A percentile compares a stretch with the other conserved stretches of the same genome.
phyloP scores from a whole-genome alignment of 352 stramenopile species.

The Phytophthora multivora region DNA sequence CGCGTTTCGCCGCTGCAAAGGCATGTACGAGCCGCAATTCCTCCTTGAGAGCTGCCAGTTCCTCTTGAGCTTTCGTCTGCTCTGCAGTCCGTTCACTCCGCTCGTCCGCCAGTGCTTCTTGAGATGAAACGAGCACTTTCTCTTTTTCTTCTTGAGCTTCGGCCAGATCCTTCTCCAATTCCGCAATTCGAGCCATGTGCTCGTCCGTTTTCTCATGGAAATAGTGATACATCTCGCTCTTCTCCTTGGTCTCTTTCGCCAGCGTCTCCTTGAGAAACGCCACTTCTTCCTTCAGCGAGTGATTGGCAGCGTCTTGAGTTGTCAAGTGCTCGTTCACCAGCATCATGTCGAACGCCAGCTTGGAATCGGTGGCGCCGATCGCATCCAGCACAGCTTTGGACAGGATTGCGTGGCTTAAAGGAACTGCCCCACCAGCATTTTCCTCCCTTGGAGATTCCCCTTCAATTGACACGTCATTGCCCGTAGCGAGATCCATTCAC shows the following conservation, averaged over 20 bases:
- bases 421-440: background rate
- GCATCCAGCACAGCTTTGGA: conserved; percentile 48
- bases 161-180: conserved; percentile 48
- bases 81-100: conserved; percentile 21
- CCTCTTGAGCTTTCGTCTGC: conserved; percentile 12
- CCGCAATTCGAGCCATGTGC: conserved; percentile 66
- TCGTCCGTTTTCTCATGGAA: conserved; percentile 85
- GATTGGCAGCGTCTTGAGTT: conserved; percentile 39
- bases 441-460: background rate
- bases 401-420: conserved; percentile 43
- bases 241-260: conserved; percentile 50
- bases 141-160: conserved; percentile 23
- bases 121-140: background rate
- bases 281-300: conserved; percentile 48
- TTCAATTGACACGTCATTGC: background rate
- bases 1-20: conserved; percentile 60
- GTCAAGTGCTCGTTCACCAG: conserved; percentile 58
- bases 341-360: conserved; percentile 72
- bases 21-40: conserved; percentile 54
- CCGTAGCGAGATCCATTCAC: background rate
- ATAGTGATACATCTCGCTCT: conserved; percentile 90
- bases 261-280: conserved; percentile 51
- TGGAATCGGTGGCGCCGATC: conserved; percentile 54
- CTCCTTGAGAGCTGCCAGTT: conserved; percentile 33
- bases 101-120: conserved; percentile 22